Evolutionary conservation across 352 stramenopile genomes (phyloP), one percentile per base, ranked within the genome.

Genomic region (Elongisporangium anandrum): DNA sequence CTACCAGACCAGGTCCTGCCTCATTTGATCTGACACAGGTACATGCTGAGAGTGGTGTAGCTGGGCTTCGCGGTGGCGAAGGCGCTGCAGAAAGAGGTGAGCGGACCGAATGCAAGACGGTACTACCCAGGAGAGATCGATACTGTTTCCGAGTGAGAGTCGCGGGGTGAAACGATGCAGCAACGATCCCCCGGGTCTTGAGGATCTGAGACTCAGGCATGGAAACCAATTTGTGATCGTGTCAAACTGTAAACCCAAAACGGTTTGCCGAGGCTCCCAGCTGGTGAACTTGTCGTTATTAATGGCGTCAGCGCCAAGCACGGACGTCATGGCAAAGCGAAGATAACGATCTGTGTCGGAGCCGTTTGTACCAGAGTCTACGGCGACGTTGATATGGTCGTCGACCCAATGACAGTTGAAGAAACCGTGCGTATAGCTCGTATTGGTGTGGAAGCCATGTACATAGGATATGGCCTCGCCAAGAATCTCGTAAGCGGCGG

Each of bases 341-440:
- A 66, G 64, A 51, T 53, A 63, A 52, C 49, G 9, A 54, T 7
- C 7, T 29, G 24, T 50, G 10, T 66, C 55, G 1, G 48, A 10
- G 22, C 49, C 34, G 1, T 21, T 24, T 20, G 54, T 29, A 4
- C 57, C 50, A 29, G 59, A 49, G 34, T 53, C 9, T 39, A 49
- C 34, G 4, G 56, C 17, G 4, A 60, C 52, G 10, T 59, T 60
- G 21, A 63, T 57, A 50, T 65, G 56, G 21, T 66, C 58, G 16
- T 70, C 63, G 16, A 69, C 53, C 52, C 59, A 70, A 20, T 65
- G 52, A 24, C 57, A 58, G n/a, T 60, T 67, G 56, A 63, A 64
- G 24, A 62, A 61, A 3, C 56, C 56, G 12, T 2, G 13, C 0
- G 60, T 48, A 15, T 0, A 47, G 0, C 8, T 20, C 6, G 2